Evolutionary conservation across 176 grass and related monocot genomes (phyloP), one percentile per base, ranked within the genome.

Genomic region (Triticum dicoccoides): DNA sequence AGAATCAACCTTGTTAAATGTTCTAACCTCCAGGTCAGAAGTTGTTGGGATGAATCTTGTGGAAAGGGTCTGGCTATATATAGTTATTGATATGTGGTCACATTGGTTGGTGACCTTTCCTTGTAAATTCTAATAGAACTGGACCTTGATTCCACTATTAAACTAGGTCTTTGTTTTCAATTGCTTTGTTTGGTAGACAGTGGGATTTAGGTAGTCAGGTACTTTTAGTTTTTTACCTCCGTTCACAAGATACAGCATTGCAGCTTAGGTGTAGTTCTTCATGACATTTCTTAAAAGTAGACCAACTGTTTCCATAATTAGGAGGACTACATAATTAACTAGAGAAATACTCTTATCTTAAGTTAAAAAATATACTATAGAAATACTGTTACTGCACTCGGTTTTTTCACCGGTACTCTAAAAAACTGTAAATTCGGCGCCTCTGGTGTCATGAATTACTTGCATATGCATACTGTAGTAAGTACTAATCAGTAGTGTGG

Each of bases 11-110:
- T 67, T 80, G 69, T 69, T 84, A 18, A 69, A 80, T 87, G 75
- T 61, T 84, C 2, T 68, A 68, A 65, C 44, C 37, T 45, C 37
- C 6, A 75, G 49, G 37, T 84, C 76, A 69, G 81, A 80, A 51
- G 76, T 91, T 84, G 89, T 91, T 91, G 81, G 76, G 61, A 69
- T 69, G 88, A 39, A 75, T 84, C 44, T 84, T 84, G 10, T 10
- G n/a, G 62, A 63, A 61, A 69, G 37, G 69, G 38, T 61, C 66
- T 47, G 83, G 35, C 37, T 70, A 51, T 42, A 54, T 54, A 54
- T 78, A 77, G 6, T 39, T 77, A 82, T 77, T 66, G 35, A 33
- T 80, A 73, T 85, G 44, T 59, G n/a, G 45, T 84, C 76, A 30
- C 25, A 79, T 74, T 69, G 81, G 81, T 87, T 87, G 81, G 81